Conservation (phyloP, 1,284 basidiomycete species). For the Coniferiporia sulphurascens region DNA sequence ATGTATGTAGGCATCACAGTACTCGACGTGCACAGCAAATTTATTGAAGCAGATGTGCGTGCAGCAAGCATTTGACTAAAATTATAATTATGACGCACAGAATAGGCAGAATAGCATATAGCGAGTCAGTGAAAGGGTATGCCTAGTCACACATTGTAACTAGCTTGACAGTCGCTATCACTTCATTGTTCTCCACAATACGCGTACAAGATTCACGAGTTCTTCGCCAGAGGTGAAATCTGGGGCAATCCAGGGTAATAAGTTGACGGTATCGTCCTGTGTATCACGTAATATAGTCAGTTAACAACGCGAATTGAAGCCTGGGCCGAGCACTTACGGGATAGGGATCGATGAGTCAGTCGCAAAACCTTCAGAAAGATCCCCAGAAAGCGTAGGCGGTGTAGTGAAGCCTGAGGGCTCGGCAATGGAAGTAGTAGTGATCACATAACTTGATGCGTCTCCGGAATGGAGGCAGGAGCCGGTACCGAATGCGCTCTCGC, state of each 20-base stretch:
- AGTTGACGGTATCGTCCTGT: conserved; percentile 30
- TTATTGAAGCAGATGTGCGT: no score
- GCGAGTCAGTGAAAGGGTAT: no score
- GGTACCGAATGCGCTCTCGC: conserved; percentile 30
- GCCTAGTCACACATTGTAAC: no score
- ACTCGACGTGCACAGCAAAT: no score
- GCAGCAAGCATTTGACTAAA: no score
- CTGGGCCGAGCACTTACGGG: conserved; percentile 25
- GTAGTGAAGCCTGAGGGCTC: conserved; percentile 28
- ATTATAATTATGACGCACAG: no score
- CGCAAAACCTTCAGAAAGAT: conserved; percentile 27
- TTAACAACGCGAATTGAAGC: background rate
- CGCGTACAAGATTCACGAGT: background rate
- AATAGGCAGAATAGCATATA: no score
- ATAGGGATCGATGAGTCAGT: conserved; percentile 30
- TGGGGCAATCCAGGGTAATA: conserved; percentile 27
- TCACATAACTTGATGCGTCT: conserved; percentile 24
- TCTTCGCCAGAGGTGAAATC: conserved; percentile 20
- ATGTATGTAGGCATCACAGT: no score
- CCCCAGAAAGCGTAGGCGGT: conserved; percentile 29
- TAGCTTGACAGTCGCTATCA: no score
- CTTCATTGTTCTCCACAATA: no score
- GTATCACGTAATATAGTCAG: background rate
- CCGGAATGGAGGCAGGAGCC: conserved; percentile 29
- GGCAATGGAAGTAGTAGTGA: conserved; percentile 23